These are phyloP conservation scores for Rutstroemia sydowiana DNA, from an alignment of 2,329 filamentous ascomycete species.

Conservation along the genomic window DNA sequence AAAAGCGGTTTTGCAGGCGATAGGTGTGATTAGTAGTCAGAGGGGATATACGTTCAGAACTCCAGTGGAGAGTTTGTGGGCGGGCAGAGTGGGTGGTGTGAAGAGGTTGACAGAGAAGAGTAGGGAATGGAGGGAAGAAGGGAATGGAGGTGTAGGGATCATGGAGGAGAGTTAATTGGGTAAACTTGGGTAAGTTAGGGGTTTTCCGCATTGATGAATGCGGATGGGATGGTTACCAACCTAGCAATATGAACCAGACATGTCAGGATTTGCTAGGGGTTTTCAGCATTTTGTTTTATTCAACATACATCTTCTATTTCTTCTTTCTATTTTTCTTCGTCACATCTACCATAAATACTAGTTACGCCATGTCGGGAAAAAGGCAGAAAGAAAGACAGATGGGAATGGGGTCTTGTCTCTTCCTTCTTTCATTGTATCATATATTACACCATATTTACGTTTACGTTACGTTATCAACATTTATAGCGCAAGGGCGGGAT, in stretches of 20 bases:
- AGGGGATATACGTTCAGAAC: conserved; percentile 90
- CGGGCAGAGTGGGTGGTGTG: conserved; percentile 71
- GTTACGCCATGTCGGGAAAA: too few species aligned
- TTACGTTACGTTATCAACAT: too few species aligned
- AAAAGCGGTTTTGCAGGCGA: conserved; percentile 92
- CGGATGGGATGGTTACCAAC: too few species aligned
- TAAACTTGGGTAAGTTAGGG: too few species aligned
- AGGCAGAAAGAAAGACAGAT: neutral
- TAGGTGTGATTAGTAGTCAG: conserved; percentile 93
- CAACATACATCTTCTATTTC: too few species aligned
- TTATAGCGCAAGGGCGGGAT: neutral
- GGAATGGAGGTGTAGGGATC: conserved; percentile 27
- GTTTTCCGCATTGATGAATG: too few species aligned
- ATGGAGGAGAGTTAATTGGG: conserved; percentile 28
- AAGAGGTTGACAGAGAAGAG: conserved; percentile 75
- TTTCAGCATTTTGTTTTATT: neutral
- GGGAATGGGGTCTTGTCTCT: neutral
- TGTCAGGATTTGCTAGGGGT: neutral
- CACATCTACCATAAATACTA: neutral
- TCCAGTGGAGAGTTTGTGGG: conserved; percentile 83
- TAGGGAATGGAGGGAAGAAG: conserved; percentile 87
- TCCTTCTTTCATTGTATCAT: neutral
- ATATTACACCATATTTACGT: too few species aligned
- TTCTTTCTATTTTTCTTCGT: neutral
- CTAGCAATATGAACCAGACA: too few species aligned